phyloP scores from a whole-genome alignment of 352 stramenopile genomes.

The Phytophthora litchii region DNA sequence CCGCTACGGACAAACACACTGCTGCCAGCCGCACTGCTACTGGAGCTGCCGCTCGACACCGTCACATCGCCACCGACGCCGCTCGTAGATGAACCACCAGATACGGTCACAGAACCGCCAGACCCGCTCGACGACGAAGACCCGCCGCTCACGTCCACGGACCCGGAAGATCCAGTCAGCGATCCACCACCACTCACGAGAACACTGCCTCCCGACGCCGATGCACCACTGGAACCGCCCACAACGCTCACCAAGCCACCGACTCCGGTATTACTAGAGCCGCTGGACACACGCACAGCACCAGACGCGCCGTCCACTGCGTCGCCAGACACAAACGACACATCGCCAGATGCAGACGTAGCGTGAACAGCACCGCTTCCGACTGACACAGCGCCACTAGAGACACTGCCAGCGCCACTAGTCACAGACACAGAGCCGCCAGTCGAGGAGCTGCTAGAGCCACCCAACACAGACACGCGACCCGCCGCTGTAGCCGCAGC shows the following conservation, averaged over 20 bases:
- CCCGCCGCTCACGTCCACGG: conserved; percentile 19
- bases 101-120: conserved; percentile 18
- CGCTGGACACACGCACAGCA: conserved; percentile 26
- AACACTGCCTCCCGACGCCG: conserved; percentile 17
- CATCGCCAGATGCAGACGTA: conserved; percentile 17
- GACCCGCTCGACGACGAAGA: conserved; percentile 23
- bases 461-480: conserved; percentile 21
- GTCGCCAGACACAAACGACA: conserved; percentile 17
- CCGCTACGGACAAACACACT: conserved; percentile 25
- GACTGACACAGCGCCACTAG: conserved; percentile 24
- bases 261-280: conserved; percentile 18
- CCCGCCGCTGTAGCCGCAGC: conserved; percentile 10
- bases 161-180: conserved; percentile 15
- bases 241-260: conserved; percentile 23
- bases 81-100: conserved; percentile 26
- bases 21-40: conserved; percentile 14
- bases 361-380: conserved; percentile 9
- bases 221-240: conserved; percentile 15
- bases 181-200: conserved; percentile 13
- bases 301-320: conserved; percentile 23
- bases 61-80: conserved; percentile 30
- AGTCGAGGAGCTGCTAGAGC: conserved; percentile 25
- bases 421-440: conserved; percentile 23
- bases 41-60: conserved; percentile 28
- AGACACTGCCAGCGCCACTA: conserved; percentile 22